Percentiles rank a stretch among this genome's conserved stretches.
These are phyloP conservation scores for Xerocomus potaroensis DNA, from an alignment of 768 basidiomycete species.

Conservation along the genomic window DNA sequence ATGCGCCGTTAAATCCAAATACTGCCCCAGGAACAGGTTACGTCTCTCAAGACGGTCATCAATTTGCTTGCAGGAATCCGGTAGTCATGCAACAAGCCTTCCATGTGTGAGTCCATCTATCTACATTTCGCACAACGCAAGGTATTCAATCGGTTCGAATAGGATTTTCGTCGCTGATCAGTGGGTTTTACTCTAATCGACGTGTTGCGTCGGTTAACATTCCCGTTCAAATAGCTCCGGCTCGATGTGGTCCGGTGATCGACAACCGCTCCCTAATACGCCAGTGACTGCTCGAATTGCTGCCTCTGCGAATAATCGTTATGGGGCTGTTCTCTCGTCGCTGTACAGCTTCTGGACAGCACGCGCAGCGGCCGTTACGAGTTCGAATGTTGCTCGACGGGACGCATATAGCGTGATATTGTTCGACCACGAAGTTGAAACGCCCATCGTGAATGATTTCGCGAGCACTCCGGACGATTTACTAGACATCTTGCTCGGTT, in stretches of 20 bases:
- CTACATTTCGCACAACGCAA: background rate
- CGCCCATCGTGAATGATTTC: conserved; percentile 43
- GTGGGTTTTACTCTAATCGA: conserved; percentile 19
- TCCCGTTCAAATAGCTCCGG: conserved; percentile 36
- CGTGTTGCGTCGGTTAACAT: background rate
- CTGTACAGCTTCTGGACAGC: conserved; percentile 55
- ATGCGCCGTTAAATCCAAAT: conserved; percentile 33
- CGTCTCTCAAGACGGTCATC: conserved; percentile 53
- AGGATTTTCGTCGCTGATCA: conserved; percentile 56
- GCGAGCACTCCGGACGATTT: conserved; percentile 42
- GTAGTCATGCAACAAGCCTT: conserved; percentile 48
- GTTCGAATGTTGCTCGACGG: conserved; percentile 30
- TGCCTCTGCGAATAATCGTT: conserved; percentile 39
- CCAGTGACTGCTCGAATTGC: conserved; percentile 39
- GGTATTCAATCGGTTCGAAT: background rate
- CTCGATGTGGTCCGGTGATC: conserved; percentile 45
- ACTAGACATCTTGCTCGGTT: conserved; percentile 34
- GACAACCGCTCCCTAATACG: conserved; percentile 41
- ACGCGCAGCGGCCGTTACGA: conserved; percentile 36
- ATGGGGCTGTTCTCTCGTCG: conserved; percentile 57
- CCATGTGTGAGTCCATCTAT: conserved; percentile 47
- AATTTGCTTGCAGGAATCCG: conserved; percentile 52
- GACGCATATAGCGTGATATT: conserved; percentile 57
- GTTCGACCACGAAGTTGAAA: conserved; percentile 31
- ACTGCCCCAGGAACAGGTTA: conserved; percentile 37